These are phyloP conservation scores for Panaeolus papilionaceus DNA, from an alignment of 768 basidiomycete species.

Conservation along the genomic window DNA sequence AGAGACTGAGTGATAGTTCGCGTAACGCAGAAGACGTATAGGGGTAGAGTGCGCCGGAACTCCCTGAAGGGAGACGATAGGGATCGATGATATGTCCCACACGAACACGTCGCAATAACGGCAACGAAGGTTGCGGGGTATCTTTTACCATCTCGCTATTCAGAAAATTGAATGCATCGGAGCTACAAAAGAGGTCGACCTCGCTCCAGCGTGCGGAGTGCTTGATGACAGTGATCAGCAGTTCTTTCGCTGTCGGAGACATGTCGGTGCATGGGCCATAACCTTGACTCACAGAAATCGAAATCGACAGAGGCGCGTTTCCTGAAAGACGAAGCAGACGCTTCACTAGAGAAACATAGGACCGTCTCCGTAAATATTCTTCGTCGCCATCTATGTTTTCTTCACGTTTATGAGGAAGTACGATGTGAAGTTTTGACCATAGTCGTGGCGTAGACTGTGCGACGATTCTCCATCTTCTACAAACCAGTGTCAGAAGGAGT, in stretches of 20 bases:
- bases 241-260: background rate
- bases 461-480: slow-evolving; percentile 25
- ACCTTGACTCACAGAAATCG: background rate
- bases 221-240: background rate
- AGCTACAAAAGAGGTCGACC: background rate
- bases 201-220: background rate
- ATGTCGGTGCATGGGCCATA: too few species aligned
- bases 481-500: slow-evolving; percentile 27
- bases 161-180: background rate
- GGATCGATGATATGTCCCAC: background rate
- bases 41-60: background rate
- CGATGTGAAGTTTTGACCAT: slow-evolving; percentile 27
- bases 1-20: background rate
- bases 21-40: background rate
- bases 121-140: background rate
- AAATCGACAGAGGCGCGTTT: background rate
- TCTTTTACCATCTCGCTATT: background rate
- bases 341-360: background rate
- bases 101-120: background rate
- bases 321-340: background rate
- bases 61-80: background rate
- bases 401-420: background rate
- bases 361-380: background rate
- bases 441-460: slow-evolving; percentile 28
- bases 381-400: background rate